A percentile compares a stretch with the other conserved stretches of the same genome.
These are phyloP conservation scores for Nepenthes gracilis DNA, from an alignment of 148 eudicot species.

Conservation along the genomic window DNA sequence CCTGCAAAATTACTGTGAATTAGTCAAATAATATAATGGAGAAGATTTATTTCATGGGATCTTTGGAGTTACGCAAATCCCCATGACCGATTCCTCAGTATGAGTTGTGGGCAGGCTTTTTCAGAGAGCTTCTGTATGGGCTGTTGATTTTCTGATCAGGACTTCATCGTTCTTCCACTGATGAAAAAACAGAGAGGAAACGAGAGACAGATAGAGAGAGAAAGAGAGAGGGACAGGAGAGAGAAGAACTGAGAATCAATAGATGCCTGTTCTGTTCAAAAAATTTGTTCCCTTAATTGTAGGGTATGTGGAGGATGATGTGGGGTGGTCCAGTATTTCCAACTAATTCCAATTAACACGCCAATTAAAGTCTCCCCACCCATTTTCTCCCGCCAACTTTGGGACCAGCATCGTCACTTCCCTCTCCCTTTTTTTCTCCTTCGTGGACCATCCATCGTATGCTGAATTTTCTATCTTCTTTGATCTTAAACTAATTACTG, in stretches of 20 bases:
- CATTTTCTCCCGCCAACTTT: too few species aligned
- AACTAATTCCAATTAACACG: slow-evolving; percentile 56
- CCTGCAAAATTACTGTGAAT: background rate
- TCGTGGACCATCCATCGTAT: too few species aligned
- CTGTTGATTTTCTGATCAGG: background rate
- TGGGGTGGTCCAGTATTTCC: slow-evolving; percentile 48
- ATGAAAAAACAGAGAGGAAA: too few species aligned
- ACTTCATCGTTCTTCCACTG: too few species aligned
- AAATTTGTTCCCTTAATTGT: slow-evolving; percentile 23
- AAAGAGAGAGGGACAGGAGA: too few species aligned
- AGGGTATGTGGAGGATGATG: slow-evolving; percentile 19
- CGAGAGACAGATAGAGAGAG: too few species aligned
- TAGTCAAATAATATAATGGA: background rate
- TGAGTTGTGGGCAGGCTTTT: slow-evolving; percentile 1
- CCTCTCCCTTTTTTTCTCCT: too few species aligned
- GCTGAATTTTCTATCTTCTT: too few species aligned
- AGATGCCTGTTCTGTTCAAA: background rate
- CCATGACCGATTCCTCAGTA: background rate
- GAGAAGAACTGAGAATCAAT: background rate
- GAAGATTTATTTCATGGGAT: background rate
- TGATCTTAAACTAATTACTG: too few species aligned
- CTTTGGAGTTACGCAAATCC: background rate
- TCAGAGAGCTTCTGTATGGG: background rate
- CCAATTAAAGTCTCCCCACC: background rate
- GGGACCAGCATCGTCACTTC: too few species aligned